Evolutionary conservation across 495 filamentous ascomycete genomes (phyloP).

Genomic region (Xylaria grammica): DNA sequence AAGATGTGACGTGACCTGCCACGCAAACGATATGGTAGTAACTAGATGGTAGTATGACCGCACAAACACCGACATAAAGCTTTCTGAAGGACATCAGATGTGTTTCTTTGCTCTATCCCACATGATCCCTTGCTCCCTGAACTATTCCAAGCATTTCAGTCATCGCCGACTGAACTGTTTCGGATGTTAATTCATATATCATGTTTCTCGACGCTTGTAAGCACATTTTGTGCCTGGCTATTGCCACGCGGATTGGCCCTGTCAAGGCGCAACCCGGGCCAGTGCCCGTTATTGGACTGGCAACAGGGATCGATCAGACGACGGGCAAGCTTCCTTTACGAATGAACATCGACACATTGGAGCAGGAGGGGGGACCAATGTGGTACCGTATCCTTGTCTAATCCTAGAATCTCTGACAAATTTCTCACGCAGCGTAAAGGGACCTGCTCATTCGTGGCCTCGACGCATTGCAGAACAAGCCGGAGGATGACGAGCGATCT

Average conservation of each 20-base stretch:
- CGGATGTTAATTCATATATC: neutral
- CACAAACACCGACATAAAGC: neutral
- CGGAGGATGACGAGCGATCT: conserved; percentile 49
- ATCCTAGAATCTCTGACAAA: neutral
- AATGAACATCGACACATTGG: conserved; percentile 45
- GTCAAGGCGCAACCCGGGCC: conserved; percentile 16
- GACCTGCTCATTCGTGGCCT: conserved; percentile 54
- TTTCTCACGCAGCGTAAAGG: conserved; percentile 28
- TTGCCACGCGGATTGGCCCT: neutral
- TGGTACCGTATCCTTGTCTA: conserved; percentile 34
- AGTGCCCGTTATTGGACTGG: conserved; percentile 42
- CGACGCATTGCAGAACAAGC: conserved; percentile 42
- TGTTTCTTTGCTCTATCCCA: neutral
- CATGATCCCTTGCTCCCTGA: neutral
- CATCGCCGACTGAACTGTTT: neutral
- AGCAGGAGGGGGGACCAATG: conserved; percentile 42
- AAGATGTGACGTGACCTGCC: neutral
- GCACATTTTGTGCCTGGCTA: conserved; percentile 4
- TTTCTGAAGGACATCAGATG: too few species aligned
- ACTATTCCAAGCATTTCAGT: neutral
- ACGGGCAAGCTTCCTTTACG: conserved; percentile 43
- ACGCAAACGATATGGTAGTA: too few species aligned
- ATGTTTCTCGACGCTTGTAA: neutral
- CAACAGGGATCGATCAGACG: conserved; percentile 40
- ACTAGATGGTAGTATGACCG: neutral